These are phyloP conservation scores for Aspergillus cejpii DNA, from an alignment of 2,329 filamentous ascomycete species.

Conservation along the genomic window DNA sequence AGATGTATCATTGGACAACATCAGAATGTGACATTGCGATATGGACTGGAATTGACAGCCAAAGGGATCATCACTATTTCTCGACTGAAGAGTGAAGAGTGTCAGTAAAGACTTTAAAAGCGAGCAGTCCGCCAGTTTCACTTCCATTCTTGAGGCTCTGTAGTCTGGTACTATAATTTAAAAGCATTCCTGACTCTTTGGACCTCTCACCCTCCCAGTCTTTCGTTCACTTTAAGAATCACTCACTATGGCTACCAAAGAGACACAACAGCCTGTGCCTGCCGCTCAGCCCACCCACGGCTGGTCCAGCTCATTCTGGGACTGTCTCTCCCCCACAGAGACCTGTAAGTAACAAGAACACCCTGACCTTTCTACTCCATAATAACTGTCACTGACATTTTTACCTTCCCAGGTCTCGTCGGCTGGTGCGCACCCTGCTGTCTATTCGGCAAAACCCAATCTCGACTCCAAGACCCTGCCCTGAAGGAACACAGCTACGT, in stretches of 20 bases:
- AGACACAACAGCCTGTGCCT: neutral
- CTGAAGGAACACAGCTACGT: constrained; percentile 22
- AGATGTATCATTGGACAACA: neutral
- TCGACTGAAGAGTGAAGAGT: too few relatives aligned
- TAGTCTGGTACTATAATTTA: too few relatives aligned
- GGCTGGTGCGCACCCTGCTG: constrained; percentile 27
- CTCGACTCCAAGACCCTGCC: constrained; percentile 27
- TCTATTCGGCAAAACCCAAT: constrained; percentile 28
- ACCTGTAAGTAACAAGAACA: constrained; percentile 29
- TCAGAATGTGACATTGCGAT: neutral
- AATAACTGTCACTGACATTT: neutral
- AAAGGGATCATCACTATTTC: neutral
- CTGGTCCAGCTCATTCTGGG: constrained; percentile 30
- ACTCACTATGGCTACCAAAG: neutral
- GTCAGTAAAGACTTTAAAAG: too few relatives aligned
- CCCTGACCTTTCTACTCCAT: neutral
- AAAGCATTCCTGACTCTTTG: too few relatives aligned
- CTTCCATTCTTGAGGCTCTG: neutral
- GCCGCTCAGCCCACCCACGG: constrained; percentile 8
- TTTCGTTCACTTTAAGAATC: neutral
- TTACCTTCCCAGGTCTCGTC: constrained; percentile 20
- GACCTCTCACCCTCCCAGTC: neutral
- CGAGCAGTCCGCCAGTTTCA: too few relatives aligned
- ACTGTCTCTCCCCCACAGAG: constrained; percentile 28
- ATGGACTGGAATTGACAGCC: too few relatives aligned